Base-by-base conservation (phyloP, 768 basidiomycete genomes). In the Kwoniella sp. region DNA sequence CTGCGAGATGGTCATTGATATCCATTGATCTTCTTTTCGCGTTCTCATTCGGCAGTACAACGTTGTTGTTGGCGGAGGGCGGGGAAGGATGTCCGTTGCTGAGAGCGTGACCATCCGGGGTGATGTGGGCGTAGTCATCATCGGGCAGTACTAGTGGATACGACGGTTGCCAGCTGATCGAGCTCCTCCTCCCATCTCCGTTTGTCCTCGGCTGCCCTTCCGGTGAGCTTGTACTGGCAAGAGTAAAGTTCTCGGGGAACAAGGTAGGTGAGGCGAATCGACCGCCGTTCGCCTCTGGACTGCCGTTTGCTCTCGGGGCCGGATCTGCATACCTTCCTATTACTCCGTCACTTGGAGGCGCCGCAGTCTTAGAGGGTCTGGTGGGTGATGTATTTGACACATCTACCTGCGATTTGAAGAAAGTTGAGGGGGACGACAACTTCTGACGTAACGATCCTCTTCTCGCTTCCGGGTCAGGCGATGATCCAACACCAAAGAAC, bases 111-210 rank as follows among this genome's bases (percentile, higher is more conserved):
- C 75, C 73, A 55, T 77, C 75, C 2, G 75, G 75, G 7, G 73
- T 34, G 17, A 77, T 64, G 25, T 74, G 64, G 26, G 62, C 73
- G 38, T 73, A 74, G 23, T 58, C 23, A 53, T 68, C 65, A 41
- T 72, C 72, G 25, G 71, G 66, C 7, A 74, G 41, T 4, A 71
- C 72, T 2, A 71, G 58, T 1, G 74, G 72, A 60, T 75, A 75
- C 1, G 71, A 71, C 2, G 74, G 72, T 28, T 61, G 54, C 74
- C 74, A 75, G 15, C 41, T 61, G 22, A 54, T 38, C 8, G 65
- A 69, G 11, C 45, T 45, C 34, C 62, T 48, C 55, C 63, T 23
- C 26, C 67, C 67, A 22, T 64, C 25, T 26, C 53, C 48, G 52
- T 57, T 47, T n/a, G 52, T 47, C 12, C 22, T 30, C 7, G 54